Conservation (phyloP, 2,329 filamentous ascomycete species). For the Mollisiaceae sp. region DNA sequence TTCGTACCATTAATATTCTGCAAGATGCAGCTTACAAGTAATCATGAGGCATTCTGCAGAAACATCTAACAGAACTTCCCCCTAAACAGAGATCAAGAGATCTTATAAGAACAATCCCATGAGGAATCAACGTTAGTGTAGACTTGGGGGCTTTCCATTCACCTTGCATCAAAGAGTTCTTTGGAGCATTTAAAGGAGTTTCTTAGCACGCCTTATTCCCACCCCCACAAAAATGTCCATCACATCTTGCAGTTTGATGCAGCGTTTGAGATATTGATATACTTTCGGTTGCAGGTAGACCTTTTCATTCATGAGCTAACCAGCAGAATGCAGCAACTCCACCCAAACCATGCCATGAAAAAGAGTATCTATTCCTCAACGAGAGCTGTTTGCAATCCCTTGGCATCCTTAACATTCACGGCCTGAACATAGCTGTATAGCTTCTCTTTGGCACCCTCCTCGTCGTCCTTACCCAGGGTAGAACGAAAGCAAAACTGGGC, state of each 20-base stretch:
- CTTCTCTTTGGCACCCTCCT: slow-evolving; percentile 98
- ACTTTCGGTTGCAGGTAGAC: slow-evolving; percentile 31
- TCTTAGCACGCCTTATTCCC: background rate
- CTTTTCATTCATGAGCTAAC: slow-evolving; percentile 43
- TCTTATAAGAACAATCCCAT: no score
- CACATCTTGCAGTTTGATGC: background rate
- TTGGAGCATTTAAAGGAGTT: background rate
- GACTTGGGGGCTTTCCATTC: no score
- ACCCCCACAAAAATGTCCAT: background rate
- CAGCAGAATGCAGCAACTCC: slow-evolving; percentile 43
- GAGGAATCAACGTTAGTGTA: no score
- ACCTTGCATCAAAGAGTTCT: no score
- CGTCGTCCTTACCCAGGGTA: no score
- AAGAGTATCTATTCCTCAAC: slow-evolving; percentile 68
- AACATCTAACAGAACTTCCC: no score
- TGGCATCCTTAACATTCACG: slow-evolving; percentile 99
- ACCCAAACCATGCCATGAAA: slow-evolving; percentile 37
- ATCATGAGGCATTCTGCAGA: no score
- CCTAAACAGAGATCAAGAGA: no score
- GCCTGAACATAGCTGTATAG: slow-evolving; percentile 99
- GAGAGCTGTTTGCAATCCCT: slow-evolving; percentile 92
- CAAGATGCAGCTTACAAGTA: no score
- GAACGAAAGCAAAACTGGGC: no score
- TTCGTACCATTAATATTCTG: no score
- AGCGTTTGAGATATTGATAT: slow-evolving; percentile 6